Evolutionary conservation across 1,284 basidiomycete genomes (phyloP), one percentile per base, ranked within the genome.

Genomic region (Cutaneotrichosporon dermatis): DNA sequence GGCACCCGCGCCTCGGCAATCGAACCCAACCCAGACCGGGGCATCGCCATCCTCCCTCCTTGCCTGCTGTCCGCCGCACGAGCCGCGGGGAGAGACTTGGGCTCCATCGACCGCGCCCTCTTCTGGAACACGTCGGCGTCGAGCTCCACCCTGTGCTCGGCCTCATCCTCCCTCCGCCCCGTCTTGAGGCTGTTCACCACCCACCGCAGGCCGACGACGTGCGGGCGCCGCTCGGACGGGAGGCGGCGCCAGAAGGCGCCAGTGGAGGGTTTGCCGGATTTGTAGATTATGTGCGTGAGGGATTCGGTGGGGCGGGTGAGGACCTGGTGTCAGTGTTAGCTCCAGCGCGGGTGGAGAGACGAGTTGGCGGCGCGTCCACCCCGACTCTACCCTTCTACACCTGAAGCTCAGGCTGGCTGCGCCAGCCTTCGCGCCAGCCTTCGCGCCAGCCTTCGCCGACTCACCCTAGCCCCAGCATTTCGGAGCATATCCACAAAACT

Each of bases 261-360:
- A 1, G 92, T 96, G 53, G 88, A 86, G 65, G 85, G 83, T 54
- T 85, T 77, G 1, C 93, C 93, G 59, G 90, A 88, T 81, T 95
- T 96, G 78, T 85, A 96, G 13, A 97, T 84, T 60, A 96, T 86
- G 75, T 96, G 93, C 0, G 92, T 95, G 67, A 89, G 88, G 4
- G 83, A 72, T 13, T 79, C 75, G 5, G 78, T 78, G 2, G 77
- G 78, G 36, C 79, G 75, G 11, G 69, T 71, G 1, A 81, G 69
- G 0, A 82, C 87, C 54, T 55, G 44, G 2, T 4, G 54, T 55
- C 44, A 46, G 44, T n/a, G 6, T 15, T 5, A 11, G 77, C 25
- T 25, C 25, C 25, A 25, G 25, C 25, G 25, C 25, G 25, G 25
- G 25, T 25, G 25, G 25, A 25, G 25, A 25, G 25, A 25, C 25